Percentiles rank a stretch among this genome's conserved stretches.
phyloP scores from a whole-genome alignment of 805 yeast species.

The Saccharomycopsis javanensis region DNA sequence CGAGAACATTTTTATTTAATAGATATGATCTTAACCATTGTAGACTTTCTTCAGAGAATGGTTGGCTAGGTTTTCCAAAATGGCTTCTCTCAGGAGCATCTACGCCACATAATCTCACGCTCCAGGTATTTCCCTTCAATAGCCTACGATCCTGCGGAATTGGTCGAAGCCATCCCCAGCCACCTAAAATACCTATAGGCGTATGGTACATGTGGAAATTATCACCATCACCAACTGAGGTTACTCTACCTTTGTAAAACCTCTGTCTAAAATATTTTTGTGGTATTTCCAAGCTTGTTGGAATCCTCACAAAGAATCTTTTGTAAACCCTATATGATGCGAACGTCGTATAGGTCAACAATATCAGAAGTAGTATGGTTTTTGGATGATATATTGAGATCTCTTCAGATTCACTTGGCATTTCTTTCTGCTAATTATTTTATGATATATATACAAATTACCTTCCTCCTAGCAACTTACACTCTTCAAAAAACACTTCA shows the following conservation, averaged over 20 bases:
- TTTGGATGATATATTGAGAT: slow-evolving; percentile 20
- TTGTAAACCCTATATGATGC: slow-evolving; percentile 37
- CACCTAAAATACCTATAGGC: slow-evolving; percentile 80
- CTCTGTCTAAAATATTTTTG: slow-evolving; percentile 32
- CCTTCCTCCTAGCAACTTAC: no score
- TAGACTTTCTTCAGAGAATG: slow-evolving; percentile 75
- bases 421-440: background rate
- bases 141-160: slow-evolving; percentile 24
- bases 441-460: background rate
- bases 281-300: slow-evolving; percentile 44
- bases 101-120: slow-evolving; percentile 79
- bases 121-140: slow-evolving; percentile 55
- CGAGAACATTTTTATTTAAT: slow-evolving; percentile 55
- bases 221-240: slow-evolving; percentile 93
- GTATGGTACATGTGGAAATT: slow-evolving; percentile 87
- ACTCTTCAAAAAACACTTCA: no score
- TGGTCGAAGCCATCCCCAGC: slow-evolving; percentile 87
- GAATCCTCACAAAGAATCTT: slow-evolving; percentile 39
- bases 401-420: background rate
- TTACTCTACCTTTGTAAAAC: slow-evolving; percentile 60
- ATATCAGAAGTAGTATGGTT: slow-evolving; percentile 25
- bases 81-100: slow-evolving; percentile 97
- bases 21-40: slow-evolving; percentile 62
- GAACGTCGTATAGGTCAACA: slow-evolving; percentile 32
- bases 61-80: slow-evolving; percentile 90